Evolutionary conservation across 495 filamentous ascomycete species (phyloP), one percentile per base, ranked within the genome.

Genomic region (Neurospora cerealis): DNA sequence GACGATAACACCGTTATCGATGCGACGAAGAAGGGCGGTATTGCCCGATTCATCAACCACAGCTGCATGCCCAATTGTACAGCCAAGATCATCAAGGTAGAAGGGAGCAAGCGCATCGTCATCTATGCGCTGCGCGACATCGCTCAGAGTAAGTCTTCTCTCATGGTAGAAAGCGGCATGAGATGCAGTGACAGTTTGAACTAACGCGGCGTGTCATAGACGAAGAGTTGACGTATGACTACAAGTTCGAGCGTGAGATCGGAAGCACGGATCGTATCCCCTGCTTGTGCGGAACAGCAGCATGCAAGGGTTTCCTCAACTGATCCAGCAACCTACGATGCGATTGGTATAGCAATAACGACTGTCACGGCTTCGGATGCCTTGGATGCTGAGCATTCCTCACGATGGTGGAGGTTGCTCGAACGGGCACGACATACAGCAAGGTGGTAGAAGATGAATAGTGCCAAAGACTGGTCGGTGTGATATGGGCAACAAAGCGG

Each of bases 41-140:
- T 99, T 84, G 96, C 96, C 19, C 87, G 96, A 69, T 99, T 99
- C 82, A 99, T 99, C 86, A 99, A 99, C 81, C 96, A 99, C 80
- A 95, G 93, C 81, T 99, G 96, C 83, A 96, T 92, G 79, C 96
- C 96, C 2, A 98, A 98, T 80, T 99, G 96, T 82, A 99, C 96
- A 69, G 96, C 96, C 73, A 99, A 99, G 83, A 99, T 99, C 82
- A 99, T 99, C 85, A 96, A 96, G 82, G 96, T 98, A 39, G 96
- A 99, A 81, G 96, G 96, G n/a, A 97, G 92, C 81, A 98, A 97
- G 86, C 88, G 96, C 41, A 99, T 99, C 79, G 96, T 98, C 79
- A 99, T 99, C 80, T 99, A 98, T 83, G 96, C 96, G 19, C 85
- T 98, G 77, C 88, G 95, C 79, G 95, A 98, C 82, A 99, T 98